Evolutionary conservation across 306 rosid genomes (phyloP).

Genomic region (Acmispon strigosus): DNA sequence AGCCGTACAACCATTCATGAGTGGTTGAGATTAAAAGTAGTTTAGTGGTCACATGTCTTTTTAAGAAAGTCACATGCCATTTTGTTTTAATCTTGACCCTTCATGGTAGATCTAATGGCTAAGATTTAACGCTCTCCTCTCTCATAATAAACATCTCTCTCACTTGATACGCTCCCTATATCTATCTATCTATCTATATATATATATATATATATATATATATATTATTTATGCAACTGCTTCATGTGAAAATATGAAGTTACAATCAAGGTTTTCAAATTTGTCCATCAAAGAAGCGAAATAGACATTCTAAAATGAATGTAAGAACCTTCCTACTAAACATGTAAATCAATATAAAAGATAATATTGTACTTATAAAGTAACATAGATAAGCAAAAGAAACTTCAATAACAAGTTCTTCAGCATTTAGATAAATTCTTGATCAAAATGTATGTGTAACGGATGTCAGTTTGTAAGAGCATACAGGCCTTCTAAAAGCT

Average conservation of each 20-base stretch:
- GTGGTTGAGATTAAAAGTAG: too few species aligned
- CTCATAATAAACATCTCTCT: too few species aligned
- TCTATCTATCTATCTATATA: too few species aligned
- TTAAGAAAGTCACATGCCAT: too few species aligned
- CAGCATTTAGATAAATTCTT: not conserved
- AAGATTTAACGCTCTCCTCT: too few species aligned
- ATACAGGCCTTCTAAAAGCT: not conserved
- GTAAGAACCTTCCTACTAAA: not conserved
- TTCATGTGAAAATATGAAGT: not conserved
- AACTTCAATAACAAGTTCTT: not conserved
- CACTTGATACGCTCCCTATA: too few species aligned
- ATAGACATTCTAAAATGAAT: not conserved
- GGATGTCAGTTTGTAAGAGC: not conserved
- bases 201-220: not conserved
- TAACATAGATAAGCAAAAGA: not conserved
- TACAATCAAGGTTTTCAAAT: not conserved
- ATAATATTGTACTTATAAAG: not conserved
- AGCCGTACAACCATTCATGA: too few species aligned
- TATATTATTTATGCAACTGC: not conserved
- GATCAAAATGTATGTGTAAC: not conserved
- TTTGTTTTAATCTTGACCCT: too few species aligned
- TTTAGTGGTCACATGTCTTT: too few species aligned
- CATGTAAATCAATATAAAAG: not conserved
- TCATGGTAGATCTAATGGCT: too few species aligned
- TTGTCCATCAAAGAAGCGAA: not conserved